Evolutionary conservation across 257 asterid species (phyloP).

Genomic region (Primulina eburnea): DNA sequence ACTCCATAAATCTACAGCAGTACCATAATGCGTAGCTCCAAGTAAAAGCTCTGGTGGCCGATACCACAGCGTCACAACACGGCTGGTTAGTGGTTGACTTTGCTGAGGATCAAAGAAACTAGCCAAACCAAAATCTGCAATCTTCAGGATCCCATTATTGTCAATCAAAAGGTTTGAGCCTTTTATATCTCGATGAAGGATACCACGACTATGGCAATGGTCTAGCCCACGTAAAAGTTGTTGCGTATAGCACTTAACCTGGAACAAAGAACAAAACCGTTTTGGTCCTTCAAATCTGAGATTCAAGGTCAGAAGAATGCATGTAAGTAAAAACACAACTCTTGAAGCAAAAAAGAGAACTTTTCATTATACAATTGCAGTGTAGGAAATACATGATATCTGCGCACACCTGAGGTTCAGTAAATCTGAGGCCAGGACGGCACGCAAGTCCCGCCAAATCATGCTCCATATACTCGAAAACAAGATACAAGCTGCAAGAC

Average conservation of each 20-base stretch:
- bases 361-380: not conserved
- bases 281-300: slow-evolving; percentile 13
- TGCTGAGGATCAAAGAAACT: slow-evolving; percentile 73
- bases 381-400: slow-evolving; percentile 7
- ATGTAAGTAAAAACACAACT: not conserved
- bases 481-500: slow-evolving; percentile 95
- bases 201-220: slow-evolving; percentile 81
- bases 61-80: slow-evolving; percentile 95
- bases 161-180: slow-evolving; percentile 91
- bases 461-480: slow-evolving; percentile 97
- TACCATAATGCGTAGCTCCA: slow-evolving; percentile 83
- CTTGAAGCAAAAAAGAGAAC: not conserved
- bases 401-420: slow-evolving; percentile 77
- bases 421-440: slow-evolving; percentile 76
- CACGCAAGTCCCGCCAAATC: slow-evolving; percentile 91
- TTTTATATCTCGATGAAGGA: slow-evolving; percentile 91
- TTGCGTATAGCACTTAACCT: slow-evolving; percentile 92
- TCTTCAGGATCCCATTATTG: slow-evolving; percentile 78
- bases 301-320: not conserved
- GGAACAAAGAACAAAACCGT: slow-evolving; percentile 23
- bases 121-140: slow-evolving; percentile 95
- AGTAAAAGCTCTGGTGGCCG: slow-evolving; percentile 96
- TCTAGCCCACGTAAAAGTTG: slow-evolving; percentile 84
- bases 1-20: slow-evolving; percentile 96
- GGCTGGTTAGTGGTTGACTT: slow-evolving; percentile 80